These are phyloP conservation scores for Brassica nigra DNA, from an alignment of 345 rosid species.

Conservation along the genomic window DNA sequence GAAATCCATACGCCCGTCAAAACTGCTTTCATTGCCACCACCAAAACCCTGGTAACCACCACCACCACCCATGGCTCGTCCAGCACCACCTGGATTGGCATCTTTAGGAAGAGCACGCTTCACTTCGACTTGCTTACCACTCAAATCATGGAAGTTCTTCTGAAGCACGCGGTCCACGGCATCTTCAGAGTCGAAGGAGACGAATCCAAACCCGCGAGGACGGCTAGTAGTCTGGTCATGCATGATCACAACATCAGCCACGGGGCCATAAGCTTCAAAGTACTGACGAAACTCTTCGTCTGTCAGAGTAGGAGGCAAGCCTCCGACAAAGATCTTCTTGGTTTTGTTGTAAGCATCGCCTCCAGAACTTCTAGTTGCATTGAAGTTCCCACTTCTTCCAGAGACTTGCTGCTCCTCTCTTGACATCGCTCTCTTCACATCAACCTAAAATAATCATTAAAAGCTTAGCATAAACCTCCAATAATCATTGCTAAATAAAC, in stretches of 20 bases:
- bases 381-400: conserved; percentile 55
- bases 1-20: conserved; percentile 78
- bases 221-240: conserved; percentile 87
- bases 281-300: conserved; percentile 88
- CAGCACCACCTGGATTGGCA: conserved; percentile 80
- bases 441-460: conserved; percentile 54
- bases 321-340: conserved; percentile 96
- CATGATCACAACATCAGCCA: conserved; percentile 88
- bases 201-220: conserved; percentile 96
- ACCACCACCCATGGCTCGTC: conserved; percentile 70
- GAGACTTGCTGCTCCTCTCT: conserved; percentile 92
- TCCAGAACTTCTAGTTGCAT: conserved; percentile 60
- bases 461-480: conserved; percentile 5
- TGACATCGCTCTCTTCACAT: conserved; percentile 88
- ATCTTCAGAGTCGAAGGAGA: conserved; percentile 87
- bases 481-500: background rate
- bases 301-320: conserved; percentile 79
- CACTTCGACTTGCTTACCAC: conserved; percentile 93
- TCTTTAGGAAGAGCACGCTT: conserved; percentile 95
- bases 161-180: conserved; percentile 87
- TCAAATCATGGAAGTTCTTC: conserved; percentile 80
- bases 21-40: conserved; percentile 49
- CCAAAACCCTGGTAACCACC: conserved; percentile 80
- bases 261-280: conserved; percentile 82
- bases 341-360: conserved; percentile 64